Evolutionary conservation across 2,329 filamentous ascomycete species (phyloP), one percentile per base, ranked within the genome.

Genomic region (Chaetothyriales sp.): DNA sequence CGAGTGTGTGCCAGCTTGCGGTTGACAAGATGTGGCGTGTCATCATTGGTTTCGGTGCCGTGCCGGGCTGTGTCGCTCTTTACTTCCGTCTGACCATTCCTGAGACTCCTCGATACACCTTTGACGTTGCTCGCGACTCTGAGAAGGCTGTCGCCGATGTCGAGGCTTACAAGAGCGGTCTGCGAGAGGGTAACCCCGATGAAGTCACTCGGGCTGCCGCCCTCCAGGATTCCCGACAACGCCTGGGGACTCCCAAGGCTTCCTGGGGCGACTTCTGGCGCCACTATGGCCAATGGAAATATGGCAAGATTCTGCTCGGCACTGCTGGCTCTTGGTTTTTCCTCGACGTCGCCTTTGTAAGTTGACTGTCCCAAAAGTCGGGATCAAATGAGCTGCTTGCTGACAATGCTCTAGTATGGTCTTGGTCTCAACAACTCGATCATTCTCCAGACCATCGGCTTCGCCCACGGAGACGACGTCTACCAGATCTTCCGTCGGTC

Each of bases 21-120:
- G 83, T 89, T 5, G 86, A 92, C 70, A 88, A 87, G 74, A 89
- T 89, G 83, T 92, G 86, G 86, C 78, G 86, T 58, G 74, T 80
- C 12, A 74, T 92, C 47, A 85, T 92, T 62, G 86, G 85, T 10
- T 84, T 89, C 61, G 86, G 86, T 58, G 84, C 83, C 44, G 78
- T 92, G 7, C 86, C 86, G 1, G 86, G 83, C 44, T 85, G 80
- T 64, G 80, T 89, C 55, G 86, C 86, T 18, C 77, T 93, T 18
- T 92, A 92, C 72, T 92, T 86, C 68, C 83, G 86, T 55, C 76
- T 92, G 3, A 92, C 86, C 49, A 90, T 93, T 57, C 86, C 86
- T 20, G 86, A 93, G 69, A 90, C 86, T 32, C 86, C 86, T 49
- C 83, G 86, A 25, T 93, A 92, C 70, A 92, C 86, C 25, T 90